Conservation (phyloP, 2,329 filamentous ascomycete species). For the Blastomyces silverae region DNA sequence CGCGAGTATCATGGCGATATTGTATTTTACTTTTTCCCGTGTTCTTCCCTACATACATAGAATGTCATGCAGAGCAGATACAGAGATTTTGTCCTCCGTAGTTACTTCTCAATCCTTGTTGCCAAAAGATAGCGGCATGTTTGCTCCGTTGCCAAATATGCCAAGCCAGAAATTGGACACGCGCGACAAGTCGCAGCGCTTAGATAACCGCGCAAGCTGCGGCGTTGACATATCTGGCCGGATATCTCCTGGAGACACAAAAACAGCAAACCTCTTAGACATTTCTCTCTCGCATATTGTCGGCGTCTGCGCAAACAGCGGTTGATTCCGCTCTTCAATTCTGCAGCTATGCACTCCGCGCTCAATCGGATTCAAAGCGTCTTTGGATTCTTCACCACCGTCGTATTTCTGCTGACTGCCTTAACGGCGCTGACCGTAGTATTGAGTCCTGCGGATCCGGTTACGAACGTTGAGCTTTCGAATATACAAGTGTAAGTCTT, state of each 20-base stretch:
- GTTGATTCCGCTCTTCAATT: not conserved
- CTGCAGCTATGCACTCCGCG: conserved; percentile 70
- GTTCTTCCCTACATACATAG: not conserved
- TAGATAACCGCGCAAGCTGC: not conserved
- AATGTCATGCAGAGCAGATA: too few species aligned
- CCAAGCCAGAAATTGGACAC: not conserved
- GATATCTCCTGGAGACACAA: not conserved
- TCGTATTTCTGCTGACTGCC: conserved; percentile 71
- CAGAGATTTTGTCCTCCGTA: too few species aligned
- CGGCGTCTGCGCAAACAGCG: not conserved
- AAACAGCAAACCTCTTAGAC: not conserved
- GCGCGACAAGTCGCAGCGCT: not conserved
- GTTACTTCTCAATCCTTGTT: not conserved
- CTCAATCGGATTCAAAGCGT: conserved; percentile 81
- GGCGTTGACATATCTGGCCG: conserved; percentile 9
- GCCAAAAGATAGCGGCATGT: not conserved
- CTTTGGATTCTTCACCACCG: conserved; percentile 97
- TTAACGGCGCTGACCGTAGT: conserved; percentile 77
- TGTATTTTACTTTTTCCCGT: not conserved
- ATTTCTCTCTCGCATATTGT: not conserved
- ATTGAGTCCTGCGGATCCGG: conserved; percentile 44
- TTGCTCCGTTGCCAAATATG: not conserved
- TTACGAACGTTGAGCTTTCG: conserved; percentile 48
- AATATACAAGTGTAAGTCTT: conserved; percentile 74
- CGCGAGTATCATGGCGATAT: not conserved